Evolutionary conservation across 805 yeast genomes (phyloP).

Genomic region (Sugiyamaella floridensis): DNA sequence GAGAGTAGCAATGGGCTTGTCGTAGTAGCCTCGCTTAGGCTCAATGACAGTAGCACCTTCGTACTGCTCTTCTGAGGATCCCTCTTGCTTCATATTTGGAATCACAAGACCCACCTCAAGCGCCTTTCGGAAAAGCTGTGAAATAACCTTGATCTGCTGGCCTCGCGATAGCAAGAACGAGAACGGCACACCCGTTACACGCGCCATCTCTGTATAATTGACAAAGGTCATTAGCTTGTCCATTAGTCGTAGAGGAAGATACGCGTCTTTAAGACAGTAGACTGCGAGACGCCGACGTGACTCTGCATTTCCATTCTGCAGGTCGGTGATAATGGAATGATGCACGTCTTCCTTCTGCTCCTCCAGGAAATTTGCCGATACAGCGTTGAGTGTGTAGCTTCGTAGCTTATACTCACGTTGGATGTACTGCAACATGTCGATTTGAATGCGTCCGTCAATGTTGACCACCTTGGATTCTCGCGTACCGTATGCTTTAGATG

Average conservation of each 20-base stretch:
- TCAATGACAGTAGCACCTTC: slow-evolving; percentile 99
- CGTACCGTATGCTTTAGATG: slow-evolving; percentile 95
- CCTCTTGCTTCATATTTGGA: slow-evolving; percentile 80
- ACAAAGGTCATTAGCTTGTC: slow-evolving; percentile 95
- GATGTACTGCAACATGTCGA: slow-evolving; percentile 85
- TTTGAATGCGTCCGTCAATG: slow-evolving; percentile 92
- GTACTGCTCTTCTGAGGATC: slow-evolving; percentile 79
- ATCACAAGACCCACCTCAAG: slow-evolving; percentile 76
- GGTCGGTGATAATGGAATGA: slow-evolving; percentile 89
- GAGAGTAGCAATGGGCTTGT: slow-evolving; percentile 93
- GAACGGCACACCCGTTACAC: slow-evolving; percentile 98
- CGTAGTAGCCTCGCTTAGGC: slow-evolving; percentile 91
- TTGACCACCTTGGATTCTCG: slow-evolving; percentile 86
- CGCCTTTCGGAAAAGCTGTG: slow-evolving; percentile 92
- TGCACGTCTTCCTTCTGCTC: slow-evolving; percentile 99
- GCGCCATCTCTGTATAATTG: slow-evolving; percentile 97
- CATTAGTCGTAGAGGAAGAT: slow-evolving; percentile 75
- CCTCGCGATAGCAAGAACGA: slow-evolving; percentile 85
- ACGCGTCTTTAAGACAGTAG: slow-evolving; percentile 94
- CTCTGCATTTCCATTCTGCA: slow-evolving; percentile 87
- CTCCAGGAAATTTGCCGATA: slow-evolving; percentile 84
- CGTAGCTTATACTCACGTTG: slow-evolving; percentile 93
- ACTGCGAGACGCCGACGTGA: slow-evolving; percentile 94
- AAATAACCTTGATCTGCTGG: slow-evolving; percentile 94
- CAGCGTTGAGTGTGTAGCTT: slow-evolving; percentile 91